Evolutionary conservation across 2,329 filamentous ascomycete genomes (phyloP).

Genomic region (Colletotrichum limetticola): DNA sequence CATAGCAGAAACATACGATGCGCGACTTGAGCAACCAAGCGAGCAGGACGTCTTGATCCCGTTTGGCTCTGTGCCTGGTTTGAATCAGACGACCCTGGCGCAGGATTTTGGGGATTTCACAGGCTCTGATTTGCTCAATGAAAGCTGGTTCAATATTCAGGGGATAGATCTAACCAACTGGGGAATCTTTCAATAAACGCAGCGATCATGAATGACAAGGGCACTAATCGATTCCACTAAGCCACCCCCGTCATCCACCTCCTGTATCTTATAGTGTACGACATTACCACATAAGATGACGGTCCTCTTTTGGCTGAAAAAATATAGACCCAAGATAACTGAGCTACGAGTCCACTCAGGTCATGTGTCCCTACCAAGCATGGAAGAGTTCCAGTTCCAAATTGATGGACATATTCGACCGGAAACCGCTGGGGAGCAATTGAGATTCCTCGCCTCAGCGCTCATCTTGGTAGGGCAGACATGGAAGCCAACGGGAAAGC

Average conservation of each 20-base stretch:
- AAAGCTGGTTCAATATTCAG: conserved; percentile 21
- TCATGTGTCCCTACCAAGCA: too few species aligned
- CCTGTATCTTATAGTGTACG: not conserved
- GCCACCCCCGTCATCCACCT: not conserved
- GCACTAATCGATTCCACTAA: not conserved
- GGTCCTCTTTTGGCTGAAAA: too few species aligned
- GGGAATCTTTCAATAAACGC: not conserved
- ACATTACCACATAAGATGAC: too few species aligned
- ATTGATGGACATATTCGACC: too few species aligned
- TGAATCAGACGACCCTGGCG: not conserved
- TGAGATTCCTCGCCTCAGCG: too few species aligned
- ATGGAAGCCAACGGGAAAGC: too few species aligned
- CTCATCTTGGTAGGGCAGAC: too few species aligned
- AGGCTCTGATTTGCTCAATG: not conserved
- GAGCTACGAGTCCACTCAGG: too few species aligned
- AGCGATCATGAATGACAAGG: not conserved
- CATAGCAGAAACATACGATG: not conserved
- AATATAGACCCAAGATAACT: too few species aligned
- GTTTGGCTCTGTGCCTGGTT: not conserved
- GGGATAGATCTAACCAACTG: conserved; percentile 4
- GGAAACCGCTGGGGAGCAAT: too few species aligned
- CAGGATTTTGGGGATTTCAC: conserved; percentile 15
- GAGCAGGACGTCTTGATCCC: not conserved
- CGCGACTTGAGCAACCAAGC: not conserved
- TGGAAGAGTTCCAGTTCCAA: too few species aligned